Evolutionary conservation across 106 monocot genomes (phyloP).

Genomic region (Gastrodia elata): DNA sequence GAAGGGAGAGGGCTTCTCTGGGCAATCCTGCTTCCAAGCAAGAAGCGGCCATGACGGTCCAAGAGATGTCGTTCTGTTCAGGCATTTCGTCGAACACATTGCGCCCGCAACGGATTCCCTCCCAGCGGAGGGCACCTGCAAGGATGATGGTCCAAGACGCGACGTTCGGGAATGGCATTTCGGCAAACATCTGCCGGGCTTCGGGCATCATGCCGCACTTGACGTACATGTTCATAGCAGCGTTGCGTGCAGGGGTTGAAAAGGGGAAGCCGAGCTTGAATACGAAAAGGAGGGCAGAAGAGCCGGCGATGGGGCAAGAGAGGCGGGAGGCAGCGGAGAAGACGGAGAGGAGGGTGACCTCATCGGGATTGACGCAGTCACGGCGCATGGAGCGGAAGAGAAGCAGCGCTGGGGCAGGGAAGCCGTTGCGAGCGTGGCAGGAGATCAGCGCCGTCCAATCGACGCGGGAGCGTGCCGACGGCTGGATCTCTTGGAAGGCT

Average conservation of each 20-base stretch:
- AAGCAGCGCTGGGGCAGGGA: slow-evolving; percentile 16
- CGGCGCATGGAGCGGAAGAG: slow-evolving; percentile 43
- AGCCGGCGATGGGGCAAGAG: slow-evolving; percentile 16
- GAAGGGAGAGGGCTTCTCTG: slow-evolving; percentile 34
- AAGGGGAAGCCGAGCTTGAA: slow-evolving; percentile 34
- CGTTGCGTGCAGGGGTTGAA: slow-evolving; percentile 20
- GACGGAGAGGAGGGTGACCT: slow-evolving; percentile 32
- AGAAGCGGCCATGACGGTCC: slow-evolving; percentile 42
- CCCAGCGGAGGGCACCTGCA: slow-evolving; percentile 25
- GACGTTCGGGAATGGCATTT: slow-evolving; percentile 24
- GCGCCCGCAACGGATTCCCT: slow-evolving; percentile 33
- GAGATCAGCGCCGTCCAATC: slow-evolving; percentile 40
- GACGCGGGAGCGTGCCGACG: slow-evolving; percentile 11
- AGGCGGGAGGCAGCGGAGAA: slow-evolving; percentile 35
- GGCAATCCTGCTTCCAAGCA: slow-evolving; percentile 39
- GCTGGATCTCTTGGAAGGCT: slow-evolving; percentile 22
- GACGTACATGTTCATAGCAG: slow-evolving; percentile 37
- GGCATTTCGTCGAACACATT: slow-evolving; percentile 47
- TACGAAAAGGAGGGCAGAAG: slow-evolving; percentile 30
- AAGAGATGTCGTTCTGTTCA: slow-evolving; percentile 39
- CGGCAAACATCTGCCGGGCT: slow-evolving; percentile 39
- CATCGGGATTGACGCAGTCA: slow-evolving; percentile 22
- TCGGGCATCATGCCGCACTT: slow-evolving; percentile 43
- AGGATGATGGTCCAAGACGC: slow-evolving; percentile 58
- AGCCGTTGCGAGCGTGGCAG: slow-evolving; percentile 13